These are phyloP conservation scores for Dendrocalamus latiflorus DNA, from an alignment of 202 grass and related monocot genomes.

Conservation along the genomic window DNA sequence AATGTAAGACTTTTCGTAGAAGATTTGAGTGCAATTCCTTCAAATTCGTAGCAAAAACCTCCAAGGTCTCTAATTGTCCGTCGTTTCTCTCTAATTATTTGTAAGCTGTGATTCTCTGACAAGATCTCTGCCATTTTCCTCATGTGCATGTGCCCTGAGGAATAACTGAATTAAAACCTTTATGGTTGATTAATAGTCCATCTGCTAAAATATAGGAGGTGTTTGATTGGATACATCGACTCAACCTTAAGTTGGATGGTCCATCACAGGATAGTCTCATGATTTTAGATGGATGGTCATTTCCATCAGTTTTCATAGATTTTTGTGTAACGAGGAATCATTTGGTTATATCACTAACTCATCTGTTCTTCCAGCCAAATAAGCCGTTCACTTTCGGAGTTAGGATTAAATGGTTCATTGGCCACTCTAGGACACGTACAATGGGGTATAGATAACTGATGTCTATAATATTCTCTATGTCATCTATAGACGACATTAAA, in stretches of 20 bases:
- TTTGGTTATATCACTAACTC: background rate
- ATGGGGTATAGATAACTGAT: too few species aligned
- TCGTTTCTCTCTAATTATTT: background rate
- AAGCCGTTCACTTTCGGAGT: too few species aligned
- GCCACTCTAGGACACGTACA: too few species aligned
- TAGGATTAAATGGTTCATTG: too few species aligned
- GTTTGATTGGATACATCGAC: background rate
- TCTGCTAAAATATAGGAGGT: too few species aligned
- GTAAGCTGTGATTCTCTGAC: background rate
- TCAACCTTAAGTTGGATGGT: too few species aligned
- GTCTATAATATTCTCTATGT: too few species aligned
- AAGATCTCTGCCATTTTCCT: background rate
- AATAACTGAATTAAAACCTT: background rate
- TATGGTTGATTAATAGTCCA: background rate
- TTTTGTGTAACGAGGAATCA: background rate
- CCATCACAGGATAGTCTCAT: too few species aligned
- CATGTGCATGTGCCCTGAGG: background rate
- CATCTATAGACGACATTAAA: too few species aligned
- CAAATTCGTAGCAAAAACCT: background rate
- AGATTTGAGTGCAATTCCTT: background rate
- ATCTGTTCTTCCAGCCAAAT: too few species aligned
- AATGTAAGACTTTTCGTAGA: background rate
- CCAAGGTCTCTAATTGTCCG: background rate
- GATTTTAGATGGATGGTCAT: background rate
- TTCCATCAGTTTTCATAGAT: background rate